Conservation (phyloP, 345 rosid species). For the Acer negundo region DNA sequence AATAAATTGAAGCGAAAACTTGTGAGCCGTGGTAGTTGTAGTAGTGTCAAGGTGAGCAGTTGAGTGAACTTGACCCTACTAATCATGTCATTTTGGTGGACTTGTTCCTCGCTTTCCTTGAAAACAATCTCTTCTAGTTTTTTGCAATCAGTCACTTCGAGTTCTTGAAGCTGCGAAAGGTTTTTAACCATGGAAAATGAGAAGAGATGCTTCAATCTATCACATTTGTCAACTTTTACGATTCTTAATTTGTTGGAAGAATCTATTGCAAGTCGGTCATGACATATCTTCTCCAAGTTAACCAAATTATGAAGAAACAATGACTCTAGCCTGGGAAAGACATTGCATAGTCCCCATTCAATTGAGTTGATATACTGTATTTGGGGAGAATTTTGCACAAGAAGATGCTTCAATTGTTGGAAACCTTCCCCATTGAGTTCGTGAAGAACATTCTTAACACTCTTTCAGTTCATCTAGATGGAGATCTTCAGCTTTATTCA, state of each 20-base stretch:
- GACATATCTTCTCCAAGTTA: conserved; percentile 19
- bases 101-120: not conserved
- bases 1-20: too few species aligned
- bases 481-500: not conserved
- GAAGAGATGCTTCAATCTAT: conserved; percentile 23
- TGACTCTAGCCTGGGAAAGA: conserved; percentile 14
- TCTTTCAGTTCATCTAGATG: not conserved
- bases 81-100: too few species aligned
- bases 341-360: not conserved
- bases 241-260: conserved; percentile 19
- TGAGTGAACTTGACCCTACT: not conserved
- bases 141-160: not conserved
- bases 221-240: conserved; percentile 7
- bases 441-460: not conserved
- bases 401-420: conserved; percentile 16
- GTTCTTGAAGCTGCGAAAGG: conserved; percentile 17
- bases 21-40: not conserved
- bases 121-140: conserved; percentile 17
- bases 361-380: too few species aligned
- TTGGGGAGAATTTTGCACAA: not conserved
- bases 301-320: conserved; percentile 13
- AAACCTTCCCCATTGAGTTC: not conserved
- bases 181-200: conserved; percentile 1
- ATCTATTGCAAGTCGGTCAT: not conserved
- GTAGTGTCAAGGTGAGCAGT: not conserved